These are phyloP conservation scores for Micromonas commoda DNA, from an alignment of 139 green algal genomes.

Conservation along the genomic window DNA sequence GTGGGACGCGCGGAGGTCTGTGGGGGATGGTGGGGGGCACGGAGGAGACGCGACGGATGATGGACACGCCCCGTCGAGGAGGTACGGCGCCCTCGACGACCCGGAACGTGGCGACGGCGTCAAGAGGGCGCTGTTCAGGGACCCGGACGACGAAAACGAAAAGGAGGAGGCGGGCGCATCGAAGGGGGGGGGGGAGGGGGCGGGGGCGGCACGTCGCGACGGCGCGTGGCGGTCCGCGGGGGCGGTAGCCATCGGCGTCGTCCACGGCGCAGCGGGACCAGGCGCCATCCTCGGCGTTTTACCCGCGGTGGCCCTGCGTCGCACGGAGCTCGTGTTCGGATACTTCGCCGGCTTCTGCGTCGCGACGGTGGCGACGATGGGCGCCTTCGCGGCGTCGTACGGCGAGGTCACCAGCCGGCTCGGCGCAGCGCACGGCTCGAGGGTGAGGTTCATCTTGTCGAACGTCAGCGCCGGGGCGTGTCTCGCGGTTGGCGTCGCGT, in stretches of 20 bases:
- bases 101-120: no score
- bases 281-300: slow-evolving; percentile 4
- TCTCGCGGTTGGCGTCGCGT: background rate
- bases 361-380: background rate
- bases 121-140: no score
- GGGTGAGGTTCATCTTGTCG: background rate
- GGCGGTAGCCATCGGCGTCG: background rate
- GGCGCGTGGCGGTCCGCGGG: background rate
- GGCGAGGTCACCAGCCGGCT: background rate
- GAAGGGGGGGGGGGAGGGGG: background rate
- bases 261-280: slow-evolving; percentile 1
- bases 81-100: no score
- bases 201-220: background rate
- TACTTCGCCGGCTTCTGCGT: background rate
- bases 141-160: no score
- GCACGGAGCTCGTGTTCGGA: background rate
- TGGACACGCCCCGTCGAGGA: no score
- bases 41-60: no score
- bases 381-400: background rate
- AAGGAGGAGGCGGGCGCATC: no score
- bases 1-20: background rate
- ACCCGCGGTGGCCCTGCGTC: background rate
- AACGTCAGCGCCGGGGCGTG: background rate
- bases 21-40: no score
- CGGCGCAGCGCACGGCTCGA: background rate